These are phyloP conservation scores for Lavandula angustifolia DNA, from an alignment of 257 asterid genomes.

Conservation along the genomic window DNA sequence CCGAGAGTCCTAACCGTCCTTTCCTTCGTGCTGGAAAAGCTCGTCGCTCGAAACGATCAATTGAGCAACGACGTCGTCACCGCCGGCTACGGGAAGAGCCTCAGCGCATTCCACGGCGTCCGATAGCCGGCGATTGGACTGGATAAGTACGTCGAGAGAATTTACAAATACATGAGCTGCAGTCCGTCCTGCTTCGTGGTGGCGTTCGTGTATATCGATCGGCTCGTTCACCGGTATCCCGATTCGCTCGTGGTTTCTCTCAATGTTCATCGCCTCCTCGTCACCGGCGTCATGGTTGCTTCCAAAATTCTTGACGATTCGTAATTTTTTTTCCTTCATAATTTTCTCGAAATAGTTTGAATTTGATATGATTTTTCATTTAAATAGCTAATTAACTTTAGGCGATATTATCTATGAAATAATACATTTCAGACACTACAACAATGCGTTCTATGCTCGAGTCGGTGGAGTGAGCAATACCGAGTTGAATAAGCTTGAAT, in stretches of 20 bases:
- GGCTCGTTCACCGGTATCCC: slow-evolving; percentile 72
- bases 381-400: too few species aligned
- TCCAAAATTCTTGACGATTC: slow-evolving; percentile 85
- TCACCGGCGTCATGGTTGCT: slow-evolving; percentile 83
- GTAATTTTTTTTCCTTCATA: slow-evolving; percentile 35
- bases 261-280: slow-evolving; percentile 75
- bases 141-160: slow-evolving; percentile 71
- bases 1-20: slow-evolving; percentile 73
- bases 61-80: slow-evolving; percentile 26
- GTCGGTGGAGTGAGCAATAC: slow-evolving; percentile 83
- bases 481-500: slow-evolving; percentile 68
- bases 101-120: slow-evolving; percentile 67
- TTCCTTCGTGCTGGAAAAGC: slow-evolving; percentile 66
- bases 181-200: slow-evolving; percentile 86
- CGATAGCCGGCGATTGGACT: slow-evolving; percentile 70
- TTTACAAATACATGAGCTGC: slow-evolving; percentile 77
- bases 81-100: slow-evolving; percentile 36
- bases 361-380: too few species aligned
- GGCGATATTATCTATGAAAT: too few species aligned
- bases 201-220: slow-evolving; percentile 75
- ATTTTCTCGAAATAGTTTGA: neutral
- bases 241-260: slow-evolving; percentile 72
- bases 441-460: slow-evolving; percentile 80
- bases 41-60: slow-evolving; percentile 70
- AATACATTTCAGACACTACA: slow-evolving; percentile 57